Evolutionary conservation across 345 rosid species (phyloP).

Genomic region (Leavenworthia alabamica): DNA sequence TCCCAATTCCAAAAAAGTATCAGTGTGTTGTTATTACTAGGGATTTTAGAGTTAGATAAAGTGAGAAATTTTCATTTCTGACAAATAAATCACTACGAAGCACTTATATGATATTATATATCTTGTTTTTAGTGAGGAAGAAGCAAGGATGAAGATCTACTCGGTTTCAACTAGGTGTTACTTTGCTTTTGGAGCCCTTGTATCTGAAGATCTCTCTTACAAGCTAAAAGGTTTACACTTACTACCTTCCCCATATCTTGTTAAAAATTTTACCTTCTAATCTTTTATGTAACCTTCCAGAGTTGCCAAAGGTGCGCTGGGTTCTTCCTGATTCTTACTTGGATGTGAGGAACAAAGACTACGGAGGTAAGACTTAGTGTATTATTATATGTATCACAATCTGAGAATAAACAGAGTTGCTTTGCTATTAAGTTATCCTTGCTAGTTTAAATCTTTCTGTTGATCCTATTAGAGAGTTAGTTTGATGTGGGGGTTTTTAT

Average conservation of each 20-base stretch:
- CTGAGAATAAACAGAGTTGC: neutral
- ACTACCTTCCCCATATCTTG: neutral
- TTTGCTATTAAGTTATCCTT: neutral
- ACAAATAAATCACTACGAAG: too few species aligned
- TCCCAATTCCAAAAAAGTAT: neutral
- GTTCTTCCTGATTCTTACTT: constrained; percentile 97
- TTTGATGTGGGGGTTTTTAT: neutral
- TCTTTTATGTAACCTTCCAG: constrained; percentile 28
- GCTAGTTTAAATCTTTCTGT: neutral
- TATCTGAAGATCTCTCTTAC: constrained; percentile 56
- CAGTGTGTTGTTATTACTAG: neutral
- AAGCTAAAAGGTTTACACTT: constrained; percentile 65
- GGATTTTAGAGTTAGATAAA: neutral
- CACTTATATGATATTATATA: too few species aligned
- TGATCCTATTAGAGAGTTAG: neutral
- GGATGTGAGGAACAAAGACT: constrained; percentile 86
- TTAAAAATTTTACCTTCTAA: neutral
- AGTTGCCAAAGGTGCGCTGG: constrained; percentile 77
- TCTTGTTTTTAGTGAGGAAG: constrained; percentile 56
- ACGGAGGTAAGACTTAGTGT: constrained; percentile 61
- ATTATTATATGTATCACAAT: neutral
- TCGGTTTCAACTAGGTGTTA: constrained; percentile 75
- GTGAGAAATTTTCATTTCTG: too few species aligned
- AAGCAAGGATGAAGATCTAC: constrained; percentile 81
- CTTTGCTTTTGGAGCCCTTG: constrained; percentile 86